Evolutionary conservation across 2,329 filamentous ascomycete genomes (phyloP).

Genomic region (Ophiostoma quercus): DNA sequence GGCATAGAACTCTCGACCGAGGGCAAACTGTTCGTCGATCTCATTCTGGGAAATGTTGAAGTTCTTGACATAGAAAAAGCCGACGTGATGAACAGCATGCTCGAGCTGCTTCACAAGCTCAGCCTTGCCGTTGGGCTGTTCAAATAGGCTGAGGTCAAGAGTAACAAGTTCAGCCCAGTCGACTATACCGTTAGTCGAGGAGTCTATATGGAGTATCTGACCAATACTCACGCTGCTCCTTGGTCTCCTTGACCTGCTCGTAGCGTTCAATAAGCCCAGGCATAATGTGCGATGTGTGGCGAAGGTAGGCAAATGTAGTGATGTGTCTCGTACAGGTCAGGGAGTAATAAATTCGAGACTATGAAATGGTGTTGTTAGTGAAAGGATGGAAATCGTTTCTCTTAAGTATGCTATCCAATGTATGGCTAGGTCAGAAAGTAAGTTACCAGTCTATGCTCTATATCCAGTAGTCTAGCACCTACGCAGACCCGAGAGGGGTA

Average conservation of each 20-base stretch:
- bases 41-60: slow-evolving; percentile 52
- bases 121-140: slow-evolving; percentile 34
- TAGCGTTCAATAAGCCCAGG: slow-evolving; percentile 25
- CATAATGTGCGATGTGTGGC: slow-evolving; percentile 16
- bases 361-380: neutral
- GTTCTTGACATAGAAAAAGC: slow-evolving; percentile 56
- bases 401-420: neutral
- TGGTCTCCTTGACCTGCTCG: slow-evolving; percentile 27
- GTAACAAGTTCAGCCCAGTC: slow-evolving; percentile 30
- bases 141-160: slow-evolving; percentile 34
- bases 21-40: slow-evolving; percentile 51
- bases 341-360: neutral
- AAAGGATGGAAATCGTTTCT: neutral
- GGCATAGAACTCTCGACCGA: slow-evolving; percentile 45
- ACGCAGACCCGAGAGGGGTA: neutral
- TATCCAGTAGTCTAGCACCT: neutral
- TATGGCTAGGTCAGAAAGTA: neutral
- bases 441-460: neutral
- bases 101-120: slow-evolving; percentile 35
- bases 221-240: slow-evolving; percentile 24
- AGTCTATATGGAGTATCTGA: neutral
- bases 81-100: slow-evolving; percentile 43
- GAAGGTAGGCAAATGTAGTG: neutral
- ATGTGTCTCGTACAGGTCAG: neutral
- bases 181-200: slow-evolving; percentile 17